These are phyloP conservation scores for Darksidea phi DNA, from an alignment of 495 filamentous ascomycete genomes.

Conservation along the genomic window DNA sequence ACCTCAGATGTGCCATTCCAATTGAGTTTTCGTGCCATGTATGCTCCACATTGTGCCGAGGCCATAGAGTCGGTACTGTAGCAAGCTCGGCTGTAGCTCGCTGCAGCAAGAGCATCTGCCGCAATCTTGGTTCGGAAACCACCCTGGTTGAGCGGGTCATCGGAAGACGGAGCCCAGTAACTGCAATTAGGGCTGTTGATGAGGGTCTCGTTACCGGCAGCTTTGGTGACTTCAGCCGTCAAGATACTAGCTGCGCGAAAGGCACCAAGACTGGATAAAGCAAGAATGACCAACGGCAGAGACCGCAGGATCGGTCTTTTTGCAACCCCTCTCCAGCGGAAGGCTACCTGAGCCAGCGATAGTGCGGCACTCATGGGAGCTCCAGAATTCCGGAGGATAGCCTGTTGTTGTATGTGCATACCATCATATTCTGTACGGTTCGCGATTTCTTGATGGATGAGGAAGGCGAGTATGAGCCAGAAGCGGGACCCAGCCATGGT, in stretches of 20 bases:
- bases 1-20: background rate
- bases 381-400: conserved; percentile 7
- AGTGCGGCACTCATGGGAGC: conserved; percentile 4
- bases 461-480: conserved; percentile 4
- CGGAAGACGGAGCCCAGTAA: background rate
- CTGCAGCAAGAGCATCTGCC: conserved; percentile 1
- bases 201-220: conserved; percentile 5
- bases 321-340: conserved; percentile 1
- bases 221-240: conserved; percentile 7
- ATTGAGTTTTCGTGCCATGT: background rate
- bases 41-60: conserved; percentile 1
- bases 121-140: background rate
- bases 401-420: conserved; percentile 11
- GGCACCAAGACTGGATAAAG: conserved; percentile 4
- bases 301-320: background rate
- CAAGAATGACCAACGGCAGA: background rate
- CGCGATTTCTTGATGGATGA: conserved; percentile 6
- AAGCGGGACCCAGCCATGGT: conserved; percentile 7
- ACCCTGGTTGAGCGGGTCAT: background rate
- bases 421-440: conserved; percentile 9
- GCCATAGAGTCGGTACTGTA: background rate
- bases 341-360: background rate
- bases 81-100: conserved; percentile 7
- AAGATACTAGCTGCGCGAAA: conserved; percentile 5
- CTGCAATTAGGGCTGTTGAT: conserved; percentile 3